Conservation (phyloP, 1,139 yeast genomes). For the Debaryomycetaceae sp. region DNA sequence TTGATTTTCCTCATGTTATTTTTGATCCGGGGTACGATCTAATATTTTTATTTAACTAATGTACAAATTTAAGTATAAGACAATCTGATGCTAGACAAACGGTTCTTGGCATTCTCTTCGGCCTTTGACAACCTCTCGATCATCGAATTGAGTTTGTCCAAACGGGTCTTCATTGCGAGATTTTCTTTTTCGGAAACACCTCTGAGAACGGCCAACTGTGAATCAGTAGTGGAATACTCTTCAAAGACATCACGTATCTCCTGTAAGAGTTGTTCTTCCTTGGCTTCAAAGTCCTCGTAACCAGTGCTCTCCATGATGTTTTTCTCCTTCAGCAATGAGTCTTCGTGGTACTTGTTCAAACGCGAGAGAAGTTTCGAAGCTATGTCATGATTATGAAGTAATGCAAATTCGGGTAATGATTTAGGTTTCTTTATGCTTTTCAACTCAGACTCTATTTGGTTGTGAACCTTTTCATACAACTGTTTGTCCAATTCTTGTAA, state of each 20-base stretch:
- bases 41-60: neutral
- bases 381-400: constrained; percentile 12
- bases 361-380: constrained; percentile 12
- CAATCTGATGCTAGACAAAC: constrained; percentile 5
- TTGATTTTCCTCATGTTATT: neutral
- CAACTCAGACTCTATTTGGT: constrained; percentile 26
- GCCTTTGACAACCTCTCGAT: constrained; percentile 37
- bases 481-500: constrained; percentile 44
- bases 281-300: constrained; percentile 10
- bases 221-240: constrained; percentile 21
- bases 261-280: constrained; percentile 22
- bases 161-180: constrained; percentile 24
- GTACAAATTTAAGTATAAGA: neutral
- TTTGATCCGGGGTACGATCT: neutral
- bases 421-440: neutral
- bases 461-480: constrained; percentile 20
- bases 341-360: constrained; percentile 14
- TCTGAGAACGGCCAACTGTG: constrained; percentile 18
- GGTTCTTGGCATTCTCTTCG: constrained; percentile 32
- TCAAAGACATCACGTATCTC: constrained; percentile 20
- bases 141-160: constrained; percentile 30
- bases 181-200: constrained; percentile 24
- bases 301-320: constrained; percentile 4
- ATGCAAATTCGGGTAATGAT: constrained; percentile 4
- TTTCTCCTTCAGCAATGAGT: constrained; percentile 8